Conservation (phyloP, 805 yeast genomes). For the Candida sonorensis region DNA sequence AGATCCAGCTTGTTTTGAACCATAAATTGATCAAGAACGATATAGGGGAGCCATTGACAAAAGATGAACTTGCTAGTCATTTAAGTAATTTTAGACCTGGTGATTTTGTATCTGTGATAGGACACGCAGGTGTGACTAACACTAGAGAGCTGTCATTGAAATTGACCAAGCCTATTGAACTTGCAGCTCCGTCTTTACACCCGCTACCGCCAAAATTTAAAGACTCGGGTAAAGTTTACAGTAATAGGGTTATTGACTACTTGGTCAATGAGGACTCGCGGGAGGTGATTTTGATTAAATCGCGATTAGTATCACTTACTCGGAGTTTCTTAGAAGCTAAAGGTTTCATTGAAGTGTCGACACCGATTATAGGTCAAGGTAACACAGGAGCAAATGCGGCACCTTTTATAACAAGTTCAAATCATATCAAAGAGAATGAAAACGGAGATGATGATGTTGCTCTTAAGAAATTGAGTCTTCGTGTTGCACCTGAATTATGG, state of each 20-base stretch:
- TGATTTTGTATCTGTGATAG: constrained; percentile 61
- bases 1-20: constrained; percentile 58
- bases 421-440: constrained; percentile 27
- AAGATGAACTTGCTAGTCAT: constrained; percentile 32
- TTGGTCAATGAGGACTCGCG: constrained; percentile 49
- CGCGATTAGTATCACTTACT: constrained; percentile 46
- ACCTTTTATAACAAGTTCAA: constrained; percentile 61
- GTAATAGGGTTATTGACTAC: constrained; percentile 69
- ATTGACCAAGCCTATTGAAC: constrained; percentile 37
- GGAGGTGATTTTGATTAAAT: constrained; percentile 43
- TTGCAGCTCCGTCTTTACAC: constrained; percentile 64
- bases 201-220: constrained; percentile 61
- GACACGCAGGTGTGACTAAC: constrained; percentile 69
- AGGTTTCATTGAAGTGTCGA: constrained; percentile 75
- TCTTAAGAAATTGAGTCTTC: constrained; percentile 40
- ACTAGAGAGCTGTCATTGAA: constrained; percentile 75
- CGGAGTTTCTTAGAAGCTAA: constrained; percentile 47
- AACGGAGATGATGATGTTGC: constrained; percentile 3
- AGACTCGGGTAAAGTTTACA: constrained; percentile 50
- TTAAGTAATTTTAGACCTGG: constrained; percentile 55
- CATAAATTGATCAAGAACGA: constrained; percentile 40
- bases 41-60: too few species aligned
- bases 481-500: constrained; percentile 97
- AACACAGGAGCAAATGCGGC: constrained; percentile 84
- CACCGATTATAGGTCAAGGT: constrained; percentile 71